Conservation (phyloP, 2,329 filamentous ascomycete genomes). For the Ophidiomyces ophidiicola region DNA sequence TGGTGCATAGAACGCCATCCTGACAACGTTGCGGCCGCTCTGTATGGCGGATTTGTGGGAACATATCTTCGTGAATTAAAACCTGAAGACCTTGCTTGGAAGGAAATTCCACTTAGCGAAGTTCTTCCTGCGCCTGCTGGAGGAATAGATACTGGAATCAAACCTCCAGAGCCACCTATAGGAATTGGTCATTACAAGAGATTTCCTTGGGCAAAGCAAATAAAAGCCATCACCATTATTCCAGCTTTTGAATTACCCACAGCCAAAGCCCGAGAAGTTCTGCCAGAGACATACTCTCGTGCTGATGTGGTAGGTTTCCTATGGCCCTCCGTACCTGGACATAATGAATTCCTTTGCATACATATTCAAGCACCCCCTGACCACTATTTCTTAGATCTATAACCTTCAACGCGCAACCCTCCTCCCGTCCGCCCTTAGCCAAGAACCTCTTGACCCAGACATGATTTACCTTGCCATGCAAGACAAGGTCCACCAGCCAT, state of each 20-base stretch:
- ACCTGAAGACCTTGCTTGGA: conserved; percentile 76
- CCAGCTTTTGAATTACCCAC: conserved; percentile 95
- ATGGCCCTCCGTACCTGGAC: not conserved
- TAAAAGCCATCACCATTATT: conserved; percentile 94
- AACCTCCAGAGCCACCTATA: conserved; percentile 74
- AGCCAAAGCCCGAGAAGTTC: conserved; percentile 71
- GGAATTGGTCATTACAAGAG: conserved; percentile 95
- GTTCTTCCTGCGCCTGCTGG: conserved; percentile 83
- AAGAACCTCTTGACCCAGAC: conserved; percentile 79
- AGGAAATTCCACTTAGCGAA: conserved; percentile 87
- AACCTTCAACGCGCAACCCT: conserved; percentile 91
- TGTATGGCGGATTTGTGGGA: conserved; percentile 93
- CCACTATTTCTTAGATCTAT: conserved; percentile 42
- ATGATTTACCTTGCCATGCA: conserved; percentile 98
- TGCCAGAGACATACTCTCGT: conserved; percentile 67
- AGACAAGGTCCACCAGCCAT: conserved; percentile 95
- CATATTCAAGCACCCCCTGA: conserved; percentile 1
- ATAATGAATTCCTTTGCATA: not conserved
- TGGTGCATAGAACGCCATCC: conserved; percentile 57
- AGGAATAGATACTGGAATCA: conserved; percentile 76
- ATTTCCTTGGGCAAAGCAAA: conserved; percentile 84
- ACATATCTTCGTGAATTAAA: conserved; percentile 89
- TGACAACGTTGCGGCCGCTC: conserved; percentile 85
- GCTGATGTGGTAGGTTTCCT: conserved; percentile 59
- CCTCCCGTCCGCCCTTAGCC: conserved; percentile 75